These are phyloP conservation scores for Tricholoma sp. DNA, from an alignment of 768 basidiomycete genomes.

Conservation along the genomic window DNA sequence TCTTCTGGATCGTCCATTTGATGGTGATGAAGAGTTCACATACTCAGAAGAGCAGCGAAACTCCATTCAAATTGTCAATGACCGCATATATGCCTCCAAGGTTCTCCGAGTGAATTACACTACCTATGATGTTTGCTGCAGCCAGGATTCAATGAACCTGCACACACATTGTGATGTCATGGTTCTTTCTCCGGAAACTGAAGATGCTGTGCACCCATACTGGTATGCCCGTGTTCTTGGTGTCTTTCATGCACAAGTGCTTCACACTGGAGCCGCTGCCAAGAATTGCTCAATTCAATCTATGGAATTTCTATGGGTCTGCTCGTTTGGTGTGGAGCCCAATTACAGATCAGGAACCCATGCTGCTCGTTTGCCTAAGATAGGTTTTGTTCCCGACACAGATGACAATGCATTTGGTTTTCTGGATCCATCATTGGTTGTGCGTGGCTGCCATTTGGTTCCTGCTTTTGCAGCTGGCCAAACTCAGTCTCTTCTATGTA, in stretches of 20 bases:
- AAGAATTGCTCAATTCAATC: no score
- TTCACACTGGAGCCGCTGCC: background rate
- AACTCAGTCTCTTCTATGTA: conserved; percentile 16
- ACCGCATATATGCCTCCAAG: background rate
- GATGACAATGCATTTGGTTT: conserved; percentile 26
- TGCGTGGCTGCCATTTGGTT: conserved; percentile 25
- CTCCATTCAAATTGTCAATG: background rate
- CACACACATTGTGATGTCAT: no score
- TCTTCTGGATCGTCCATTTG: background rate
- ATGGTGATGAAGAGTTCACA: background rate
- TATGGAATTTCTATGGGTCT: background rate
- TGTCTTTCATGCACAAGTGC: no score
- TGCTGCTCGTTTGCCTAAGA: conserved; percentile 16
- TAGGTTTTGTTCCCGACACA: conserved; percentile 20
- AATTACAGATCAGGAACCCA: background rate
- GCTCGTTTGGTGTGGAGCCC: no score
- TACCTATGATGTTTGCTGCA: no score
- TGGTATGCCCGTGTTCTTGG: no score
- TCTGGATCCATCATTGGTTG: conserved; percentile 2
- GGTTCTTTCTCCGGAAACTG: no score
- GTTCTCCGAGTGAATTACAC: no score
- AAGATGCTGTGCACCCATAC: no score
- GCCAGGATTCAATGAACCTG: no score
- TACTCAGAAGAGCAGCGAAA: background rate
- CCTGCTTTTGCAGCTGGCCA: conserved; percentile 23